A percentile compares a stretch with the other conserved stretches of the same genome.
Conservation (phyloP, 192 early-diverging fungal genomes). For the Linnemannia zychae region DNA sequence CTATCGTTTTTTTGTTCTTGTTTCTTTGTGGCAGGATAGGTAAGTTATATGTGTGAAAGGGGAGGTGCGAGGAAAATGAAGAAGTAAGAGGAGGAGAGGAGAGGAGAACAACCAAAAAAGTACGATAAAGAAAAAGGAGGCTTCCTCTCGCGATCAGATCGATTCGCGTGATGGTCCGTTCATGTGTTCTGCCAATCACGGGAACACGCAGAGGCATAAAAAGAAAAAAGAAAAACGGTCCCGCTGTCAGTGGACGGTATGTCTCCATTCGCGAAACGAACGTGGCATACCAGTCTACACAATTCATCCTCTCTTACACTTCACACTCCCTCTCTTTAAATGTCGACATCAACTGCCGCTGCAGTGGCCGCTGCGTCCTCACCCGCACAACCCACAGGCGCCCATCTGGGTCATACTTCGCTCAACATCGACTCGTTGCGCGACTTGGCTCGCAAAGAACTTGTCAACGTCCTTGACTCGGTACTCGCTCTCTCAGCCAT, state of each 20-base stretch:
- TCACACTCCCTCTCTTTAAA: neutral
- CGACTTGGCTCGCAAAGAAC: slow-evolving; percentile 72
- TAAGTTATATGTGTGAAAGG: neutral
- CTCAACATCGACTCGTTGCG: slow-evolving; percentile 69
- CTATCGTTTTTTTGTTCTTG: neutral
- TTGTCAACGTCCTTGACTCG: slow-evolving; percentile 82
- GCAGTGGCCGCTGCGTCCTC: slow-evolving; percentile 53
- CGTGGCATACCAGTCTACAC: neutral
- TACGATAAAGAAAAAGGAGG: neutral
- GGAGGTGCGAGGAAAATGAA: neutral
- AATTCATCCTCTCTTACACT: neutral
- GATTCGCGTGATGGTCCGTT: neutral
- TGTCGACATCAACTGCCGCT: slow-evolving; percentile 54
- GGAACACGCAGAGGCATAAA: neutral
- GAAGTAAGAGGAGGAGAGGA: neutral
- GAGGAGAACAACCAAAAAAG: neutral
- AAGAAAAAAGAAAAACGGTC: slow-evolving; percentile 4
- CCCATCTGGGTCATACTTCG: slow-evolving; percentile 66
- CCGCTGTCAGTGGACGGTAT: too few relatives aligned
- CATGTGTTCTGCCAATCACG: neutral
- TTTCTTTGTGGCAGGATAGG: neutral
- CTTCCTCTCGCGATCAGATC: neutral
- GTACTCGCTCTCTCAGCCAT: slow-evolving; percentile 39
- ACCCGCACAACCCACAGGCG: slow-evolving; percentile 46
- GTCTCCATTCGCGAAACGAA: neutral